Conservation (phyloP, 1,284 basidiomycete species). For the Ustilago sp. region DNA sequence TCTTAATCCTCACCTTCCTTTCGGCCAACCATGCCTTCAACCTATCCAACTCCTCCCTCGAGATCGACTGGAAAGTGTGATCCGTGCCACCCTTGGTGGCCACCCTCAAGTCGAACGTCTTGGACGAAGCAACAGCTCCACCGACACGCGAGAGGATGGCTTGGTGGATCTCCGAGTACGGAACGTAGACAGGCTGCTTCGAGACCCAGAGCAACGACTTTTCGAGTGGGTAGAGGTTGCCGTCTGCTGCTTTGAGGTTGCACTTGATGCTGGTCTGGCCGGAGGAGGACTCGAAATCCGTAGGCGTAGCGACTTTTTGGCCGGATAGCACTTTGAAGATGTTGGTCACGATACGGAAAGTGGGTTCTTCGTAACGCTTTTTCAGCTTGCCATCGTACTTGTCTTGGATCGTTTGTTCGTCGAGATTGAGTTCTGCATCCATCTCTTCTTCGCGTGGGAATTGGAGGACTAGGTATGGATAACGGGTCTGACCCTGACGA, state of each 20-base stretch:
- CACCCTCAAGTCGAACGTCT: constrained; percentile 94
- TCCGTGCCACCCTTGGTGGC: constrained; percentile 81
- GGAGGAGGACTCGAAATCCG: constrained; percentile 70
- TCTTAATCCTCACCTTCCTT: constrained; percentile 94
- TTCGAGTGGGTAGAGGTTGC: constrained; percentile 96
- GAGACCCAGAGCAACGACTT: constrained; percentile 98
- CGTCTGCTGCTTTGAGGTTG: constrained; percentile 96
- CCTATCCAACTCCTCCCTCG: constrained; percentile 92
- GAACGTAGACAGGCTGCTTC: constrained; percentile 91
- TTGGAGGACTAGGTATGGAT: constrained; percentile 97
- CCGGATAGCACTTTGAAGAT: constrained; percentile 91
- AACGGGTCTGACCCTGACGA: constrained; percentile 96
- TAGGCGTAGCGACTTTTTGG: constrained; percentile 84
- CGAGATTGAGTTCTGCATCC: constrained; percentile 92
- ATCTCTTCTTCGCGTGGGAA: constrained; percentile 97
- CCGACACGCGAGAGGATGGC: constrained; percentile 93
- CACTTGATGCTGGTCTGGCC: constrained; percentile 81
- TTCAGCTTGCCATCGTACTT: constrained; percentile 83
- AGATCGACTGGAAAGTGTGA: constrained; percentile 83
- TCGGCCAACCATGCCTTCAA: constrained; percentile 86
- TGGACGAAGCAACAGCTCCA: constrained; percentile 85
- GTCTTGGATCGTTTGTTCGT: constrained; percentile 73
- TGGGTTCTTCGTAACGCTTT: constrained; percentile 91
- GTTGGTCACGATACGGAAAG: constrained; percentile 93
- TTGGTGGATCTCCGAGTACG: constrained; percentile 89